Conservation (phyloP, 768 basidiomycete species). For the Gautieria morchelliformis region DNA sequence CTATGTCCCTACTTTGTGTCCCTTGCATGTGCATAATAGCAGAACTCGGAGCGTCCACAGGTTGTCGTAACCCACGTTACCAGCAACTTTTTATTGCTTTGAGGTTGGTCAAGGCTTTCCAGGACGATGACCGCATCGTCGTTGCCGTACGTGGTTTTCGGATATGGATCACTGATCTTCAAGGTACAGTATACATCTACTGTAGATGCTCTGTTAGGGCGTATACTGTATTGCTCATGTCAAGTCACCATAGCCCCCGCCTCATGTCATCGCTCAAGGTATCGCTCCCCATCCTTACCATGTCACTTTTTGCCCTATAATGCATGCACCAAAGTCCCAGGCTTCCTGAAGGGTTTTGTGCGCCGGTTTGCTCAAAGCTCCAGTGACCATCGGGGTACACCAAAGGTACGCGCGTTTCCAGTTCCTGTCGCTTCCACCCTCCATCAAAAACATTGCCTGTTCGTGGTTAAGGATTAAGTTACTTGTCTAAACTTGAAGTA, state of each 20-base stretch:
- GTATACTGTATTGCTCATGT: neutral
- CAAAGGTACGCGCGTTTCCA: constrained; percentile 44
- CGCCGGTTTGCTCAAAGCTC: constrained; percentile 86
- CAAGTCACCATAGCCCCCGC: constrained; percentile 52
- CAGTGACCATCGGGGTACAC: constrained; percentile 89
- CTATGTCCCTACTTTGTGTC: no score
- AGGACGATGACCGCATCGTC: neutral
- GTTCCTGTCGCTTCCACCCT: neutral
- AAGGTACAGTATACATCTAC: constrained; percentile 43
- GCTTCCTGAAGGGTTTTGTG: constrained; percentile 86
- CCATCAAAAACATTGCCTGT: neutral
- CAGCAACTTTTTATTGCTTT: no score
- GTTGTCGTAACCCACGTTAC: no score
- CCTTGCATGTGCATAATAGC: no score
- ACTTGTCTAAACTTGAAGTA: no score
- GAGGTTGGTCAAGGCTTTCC: no score
- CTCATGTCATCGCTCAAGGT: constrained; percentile 68
- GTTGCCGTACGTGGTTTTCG: constrained; percentile 57
- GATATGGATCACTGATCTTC: constrained; percentile 90
- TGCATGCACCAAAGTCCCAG: constrained; percentile 41
- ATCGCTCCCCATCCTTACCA: constrained; percentile 5
- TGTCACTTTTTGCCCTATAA: neutral
- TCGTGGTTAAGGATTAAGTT: no score
- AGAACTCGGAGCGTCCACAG: no score
- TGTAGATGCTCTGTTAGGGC: neutral